These are phyloP conservation scores for Aureobasidium sp. DNA, from an alignment of 2,329 filamentous ascomycete genomes.

Conservation along the genomic window DNA sequence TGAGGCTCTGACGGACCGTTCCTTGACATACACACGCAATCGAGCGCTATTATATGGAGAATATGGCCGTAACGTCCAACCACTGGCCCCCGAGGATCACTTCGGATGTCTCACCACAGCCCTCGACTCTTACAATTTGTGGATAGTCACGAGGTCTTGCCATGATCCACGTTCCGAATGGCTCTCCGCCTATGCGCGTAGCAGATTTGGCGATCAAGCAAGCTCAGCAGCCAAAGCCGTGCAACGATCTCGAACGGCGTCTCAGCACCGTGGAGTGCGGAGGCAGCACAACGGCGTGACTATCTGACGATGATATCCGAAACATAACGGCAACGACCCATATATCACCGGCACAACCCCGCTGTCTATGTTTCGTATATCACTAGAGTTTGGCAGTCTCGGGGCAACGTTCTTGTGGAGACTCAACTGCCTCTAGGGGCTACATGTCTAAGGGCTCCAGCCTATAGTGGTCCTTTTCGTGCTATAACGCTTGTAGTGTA, in stretches of 20 bases:
- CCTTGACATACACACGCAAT: neutral
- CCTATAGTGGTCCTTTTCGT: neutral
- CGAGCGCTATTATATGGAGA: neutral
- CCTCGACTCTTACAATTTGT: too few relatives aligned
- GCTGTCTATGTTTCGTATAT: neutral
- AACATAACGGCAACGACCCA: neutral
- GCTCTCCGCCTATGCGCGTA: neutral
- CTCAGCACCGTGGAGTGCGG: neutral
- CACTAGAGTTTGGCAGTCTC: neutral
- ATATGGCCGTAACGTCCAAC: neutral
- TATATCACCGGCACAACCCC: neutral
- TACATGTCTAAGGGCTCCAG: neutral
- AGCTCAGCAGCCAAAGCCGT: neutral
- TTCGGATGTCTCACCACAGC: neutral
- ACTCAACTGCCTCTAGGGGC: neutral
- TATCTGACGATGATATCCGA: neutral
- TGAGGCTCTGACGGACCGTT: neutral
- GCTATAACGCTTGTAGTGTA: slow-evolving; percentile 3
- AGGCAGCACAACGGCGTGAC: neutral
- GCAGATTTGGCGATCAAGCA: neutral
- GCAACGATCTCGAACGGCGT: neutral
- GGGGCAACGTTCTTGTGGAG: neutral
- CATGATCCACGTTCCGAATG: neutral
- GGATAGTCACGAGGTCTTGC: neutral
- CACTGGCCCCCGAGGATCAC: neutral